A percentile compares a stretch with the other conserved stretches of the same genome.
These are phyloP conservation scores for Lactuca saligna DNA, from an alignment of 129 eudicot genomes.

Conservation along the genomic window DNA sequence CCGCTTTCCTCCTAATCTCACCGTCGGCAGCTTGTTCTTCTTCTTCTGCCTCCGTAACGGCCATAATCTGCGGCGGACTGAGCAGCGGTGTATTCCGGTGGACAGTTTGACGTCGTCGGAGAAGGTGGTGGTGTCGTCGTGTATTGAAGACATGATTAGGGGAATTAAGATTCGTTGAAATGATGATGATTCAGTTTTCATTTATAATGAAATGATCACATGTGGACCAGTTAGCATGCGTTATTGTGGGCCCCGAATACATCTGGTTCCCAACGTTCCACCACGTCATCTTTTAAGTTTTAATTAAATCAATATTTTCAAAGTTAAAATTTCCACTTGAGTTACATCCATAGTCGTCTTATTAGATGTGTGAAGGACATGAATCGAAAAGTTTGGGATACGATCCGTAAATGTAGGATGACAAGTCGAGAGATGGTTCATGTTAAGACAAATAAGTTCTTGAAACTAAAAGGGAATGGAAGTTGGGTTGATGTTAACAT, in stretches of 20 bases:
- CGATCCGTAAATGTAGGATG: neutral
- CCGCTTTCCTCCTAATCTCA: conserved; percentile 63
- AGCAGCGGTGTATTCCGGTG: conserved; percentile 4
- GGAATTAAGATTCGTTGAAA: neutral
- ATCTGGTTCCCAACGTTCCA: conserved; percentile 10
- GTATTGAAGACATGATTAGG: conserved; percentile 11
- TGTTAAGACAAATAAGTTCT: neutral
- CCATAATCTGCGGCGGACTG: conserved; percentile 35
- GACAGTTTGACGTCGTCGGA: neutral
- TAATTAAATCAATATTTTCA: neutral
- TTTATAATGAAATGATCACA: conserved; percentile 18
- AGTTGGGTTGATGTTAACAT: too few species aligned
- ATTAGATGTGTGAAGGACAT: neutral
- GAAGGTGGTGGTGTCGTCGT: conserved; percentile 1
- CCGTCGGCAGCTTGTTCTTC: conserved; percentile 43
- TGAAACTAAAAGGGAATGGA: too few species aligned
- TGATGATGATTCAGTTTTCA: neutral
- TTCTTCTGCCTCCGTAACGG: conserved; percentile 35
- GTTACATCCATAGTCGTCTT: conserved; percentile 8
- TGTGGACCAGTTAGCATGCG: conserved; percentile 24
- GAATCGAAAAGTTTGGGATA: neutral
- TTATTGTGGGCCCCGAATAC: conserved; percentile 30
- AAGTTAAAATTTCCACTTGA: conserved; percentile 1
- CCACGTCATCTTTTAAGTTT: conserved; percentile 30
- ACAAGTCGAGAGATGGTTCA: neutral